phyloP scores from a whole-genome alignment of 1,139 yeast genomes.

The Petasospora rhodanensis region DNA sequence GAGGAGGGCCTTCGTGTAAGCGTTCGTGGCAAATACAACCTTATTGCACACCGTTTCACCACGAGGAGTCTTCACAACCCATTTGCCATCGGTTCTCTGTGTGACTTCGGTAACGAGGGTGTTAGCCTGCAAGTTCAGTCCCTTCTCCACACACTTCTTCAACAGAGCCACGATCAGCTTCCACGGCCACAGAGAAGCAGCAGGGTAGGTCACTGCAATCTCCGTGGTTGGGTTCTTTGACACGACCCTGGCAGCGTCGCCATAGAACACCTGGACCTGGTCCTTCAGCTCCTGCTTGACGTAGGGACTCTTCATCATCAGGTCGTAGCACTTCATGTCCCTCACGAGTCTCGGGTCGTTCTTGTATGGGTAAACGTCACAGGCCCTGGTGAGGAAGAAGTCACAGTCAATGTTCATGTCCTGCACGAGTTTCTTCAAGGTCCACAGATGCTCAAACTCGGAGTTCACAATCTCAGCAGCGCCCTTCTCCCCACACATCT shows the following conservation, averaged over 20 bases:
- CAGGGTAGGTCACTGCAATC: slow-evolving; percentile 33
- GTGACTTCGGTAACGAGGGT: slow-evolving; percentile 31
- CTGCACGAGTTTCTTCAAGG: slow-evolving; percentile 28
- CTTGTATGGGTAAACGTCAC: slow-evolving; percentile 32
- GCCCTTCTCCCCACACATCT: slow-evolving; percentile 25
- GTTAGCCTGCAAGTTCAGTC: slow-evolving; percentile 37
- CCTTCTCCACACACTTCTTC: slow-evolving; percentile 28
- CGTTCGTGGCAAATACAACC: slow-evolving; percentile 40
- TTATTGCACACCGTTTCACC: slow-evolving; percentile 31
- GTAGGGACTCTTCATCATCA: slow-evolving; percentile 23
- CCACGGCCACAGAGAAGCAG: slow-evolving; percentile 40
- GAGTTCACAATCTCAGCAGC: slow-evolving; percentile 34
- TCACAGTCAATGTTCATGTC: slow-evolving; percentile 34
- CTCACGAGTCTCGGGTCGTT: slow-evolving; percentile 19
- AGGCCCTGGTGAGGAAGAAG: slow-evolving; percentile 27
- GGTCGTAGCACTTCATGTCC: slow-evolving; percentile 15
- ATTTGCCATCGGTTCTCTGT: slow-evolving; percentile 19
- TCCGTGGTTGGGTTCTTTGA: slow-evolving; percentile 17
- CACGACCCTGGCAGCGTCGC: slow-evolving; percentile 16
- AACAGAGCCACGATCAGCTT: slow-evolving; percentile 32
- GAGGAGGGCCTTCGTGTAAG: slow-evolving; percentile 32
- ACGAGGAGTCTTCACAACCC: slow-evolving; percentile 27
- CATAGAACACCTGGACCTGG: slow-evolving; percentile 16
- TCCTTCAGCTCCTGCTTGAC: slow-evolving; percentile 25
- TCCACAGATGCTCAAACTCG: slow-evolving; percentile 31